These are phyloP conservation scores for Sutorius australiensis DNA, from an alignment of 768 basidiomycete species.

Conservation along the genomic window DNA sequence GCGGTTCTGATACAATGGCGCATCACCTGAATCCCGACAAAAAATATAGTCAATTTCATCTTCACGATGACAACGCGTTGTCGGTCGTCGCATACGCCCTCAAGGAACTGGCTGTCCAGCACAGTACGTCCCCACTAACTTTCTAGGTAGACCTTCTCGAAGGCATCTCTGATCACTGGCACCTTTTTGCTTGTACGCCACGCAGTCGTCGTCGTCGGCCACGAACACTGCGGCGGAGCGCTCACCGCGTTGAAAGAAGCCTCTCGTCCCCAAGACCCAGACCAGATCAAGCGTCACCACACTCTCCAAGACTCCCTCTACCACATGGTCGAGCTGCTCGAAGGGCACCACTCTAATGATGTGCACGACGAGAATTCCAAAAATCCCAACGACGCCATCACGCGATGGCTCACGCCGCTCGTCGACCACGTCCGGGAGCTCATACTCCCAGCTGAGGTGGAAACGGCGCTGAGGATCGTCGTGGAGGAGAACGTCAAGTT, in stretches of 20 bases:
- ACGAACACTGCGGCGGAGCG: constrained; percentile 78
- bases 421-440: constrained; percentile 46
- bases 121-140: constrained; percentile 51
- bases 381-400: constrained; percentile 47
- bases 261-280: not conserved
- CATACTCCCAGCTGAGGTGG: constrained; percentile 25
- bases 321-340: not conserved
- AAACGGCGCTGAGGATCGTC: constrained; percentile 30
- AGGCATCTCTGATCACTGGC: not conserved
- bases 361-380: constrained; percentile 14
- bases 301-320: constrained; percentile 16
- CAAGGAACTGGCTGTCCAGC: constrained; percentile 58
- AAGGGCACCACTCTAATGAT: constrained; percentile 20
- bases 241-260: constrained; percentile 32
- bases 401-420: constrained; percentile 70
- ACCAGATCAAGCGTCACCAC: constrained; percentile 1
- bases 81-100: constrained; percentile 76
- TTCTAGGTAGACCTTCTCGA: not conserved
- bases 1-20: not conserved
- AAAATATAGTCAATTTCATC: constrained; percentile 60
- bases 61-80: constrained; percentile 62
- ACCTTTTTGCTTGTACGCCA: not conserved
- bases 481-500: constrained; percentile 58
- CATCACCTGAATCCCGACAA: not conserved
- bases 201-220: constrained; percentile 76